Evolutionary conservation across 108 stramenopile species (phyloP).

Genomic region (Cyclotella choctawhatcheeana): DNA sequence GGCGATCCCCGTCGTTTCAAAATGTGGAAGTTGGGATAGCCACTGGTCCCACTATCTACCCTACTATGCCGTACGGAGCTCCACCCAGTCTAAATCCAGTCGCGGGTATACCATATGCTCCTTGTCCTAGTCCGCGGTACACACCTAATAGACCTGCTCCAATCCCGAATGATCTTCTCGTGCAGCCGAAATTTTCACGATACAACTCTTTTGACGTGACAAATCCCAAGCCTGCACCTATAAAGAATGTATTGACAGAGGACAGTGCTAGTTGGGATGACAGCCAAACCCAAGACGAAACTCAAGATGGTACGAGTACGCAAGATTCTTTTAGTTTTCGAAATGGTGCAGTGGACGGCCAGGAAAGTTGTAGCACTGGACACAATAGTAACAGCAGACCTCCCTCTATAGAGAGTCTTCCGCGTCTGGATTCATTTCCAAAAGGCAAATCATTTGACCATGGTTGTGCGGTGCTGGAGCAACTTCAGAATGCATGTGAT

Average conservation of each 20-base stretch:
- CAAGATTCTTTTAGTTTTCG: too few species aligned
- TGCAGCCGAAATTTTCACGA: slow-evolving; percentile 23
- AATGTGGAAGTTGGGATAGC: slow-evolving; percentile 7
- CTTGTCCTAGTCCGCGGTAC: not conserved
- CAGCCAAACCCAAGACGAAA: slow-evolving; percentile 11
- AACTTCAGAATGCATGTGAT: slow-evolving; percentile 28
- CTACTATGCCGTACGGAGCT: not conserved
- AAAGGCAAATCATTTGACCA: slow-evolving; percentile 32
- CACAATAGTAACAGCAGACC: not conserved
- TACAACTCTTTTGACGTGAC: slow-evolving; percentile 21
- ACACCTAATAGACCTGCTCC: not conserved
- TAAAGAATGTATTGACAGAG: slow-evolving; percentile 8
- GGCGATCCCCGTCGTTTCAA: slow-evolving; percentile 7
- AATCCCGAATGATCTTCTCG: not conserved
- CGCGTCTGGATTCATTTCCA: slow-evolving; percentile 26
- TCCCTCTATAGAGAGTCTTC: slow-evolving; percentile 9
- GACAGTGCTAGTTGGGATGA: slow-evolving; percentile 21
- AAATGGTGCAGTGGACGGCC: not conserved
- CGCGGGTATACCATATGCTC: not conserved
- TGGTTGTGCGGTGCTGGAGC: slow-evolving; percentile 25
- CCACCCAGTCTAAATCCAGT: slow-evolving; percentile 9
- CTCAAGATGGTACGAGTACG: not conserved
- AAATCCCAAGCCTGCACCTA: slow-evolving; percentile 7
- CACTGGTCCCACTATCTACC: slow-evolving; percentile 6
- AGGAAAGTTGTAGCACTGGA: not conserved